A percentile compares a stretch with the other conserved stretches of the same genome.
Evolutionary conservation across 1,284 basidiomycete genomes (phyloP).

Genomic region (Ustilago shanxiensis): DNA sequence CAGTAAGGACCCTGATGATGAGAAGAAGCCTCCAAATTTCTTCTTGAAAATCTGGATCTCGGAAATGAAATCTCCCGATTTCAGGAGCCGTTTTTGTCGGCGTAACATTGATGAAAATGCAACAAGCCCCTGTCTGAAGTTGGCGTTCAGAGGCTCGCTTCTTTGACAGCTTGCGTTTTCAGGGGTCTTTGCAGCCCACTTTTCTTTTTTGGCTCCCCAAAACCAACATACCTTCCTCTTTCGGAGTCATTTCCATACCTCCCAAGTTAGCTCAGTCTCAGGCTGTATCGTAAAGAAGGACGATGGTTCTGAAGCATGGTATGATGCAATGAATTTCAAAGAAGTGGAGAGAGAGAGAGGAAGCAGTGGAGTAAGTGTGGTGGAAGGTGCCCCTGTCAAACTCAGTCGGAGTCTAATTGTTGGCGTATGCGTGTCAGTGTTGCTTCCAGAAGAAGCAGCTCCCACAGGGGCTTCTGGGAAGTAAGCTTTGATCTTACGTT

Average conservation of each 20-base stretch:
- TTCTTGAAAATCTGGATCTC: constrained; percentile 5
- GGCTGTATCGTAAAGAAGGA: background rate
- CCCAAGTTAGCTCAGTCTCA: too few species aligned
- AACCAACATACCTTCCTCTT: background rate
- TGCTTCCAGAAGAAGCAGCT: constrained; percentile 3
- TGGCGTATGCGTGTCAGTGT: background rate
- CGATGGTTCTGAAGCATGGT: too few species aligned
- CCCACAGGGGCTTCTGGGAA: background rate
- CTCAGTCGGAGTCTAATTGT: constrained; percentile 4
- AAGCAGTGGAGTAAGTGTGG: background rate
- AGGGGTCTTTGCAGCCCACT: constrained; percentile 16
- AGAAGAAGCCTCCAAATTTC: constrained; percentile 2
- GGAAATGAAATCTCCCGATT: constrained; percentile 1
- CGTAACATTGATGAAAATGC: background rate
- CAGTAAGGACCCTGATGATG: background rate
- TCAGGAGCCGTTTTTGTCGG: background rate
- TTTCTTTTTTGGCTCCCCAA: background rate
- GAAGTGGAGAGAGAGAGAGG: background rate
- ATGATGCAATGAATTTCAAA: background rate
- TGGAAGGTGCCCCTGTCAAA: constrained; percentile 1
- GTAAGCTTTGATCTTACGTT: background rate
- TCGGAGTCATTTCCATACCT: background rate
- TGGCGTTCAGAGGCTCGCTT: constrained; percentile 1
- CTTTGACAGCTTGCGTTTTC: constrained; percentile 9
- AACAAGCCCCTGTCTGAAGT: constrained; percentile 9